Evolutionary conservation across 192 early-diverging fungal species (phyloP), one percentile per base, ranked within the genome.

Genomic region (Dimargaris xerosporica): DNA sequence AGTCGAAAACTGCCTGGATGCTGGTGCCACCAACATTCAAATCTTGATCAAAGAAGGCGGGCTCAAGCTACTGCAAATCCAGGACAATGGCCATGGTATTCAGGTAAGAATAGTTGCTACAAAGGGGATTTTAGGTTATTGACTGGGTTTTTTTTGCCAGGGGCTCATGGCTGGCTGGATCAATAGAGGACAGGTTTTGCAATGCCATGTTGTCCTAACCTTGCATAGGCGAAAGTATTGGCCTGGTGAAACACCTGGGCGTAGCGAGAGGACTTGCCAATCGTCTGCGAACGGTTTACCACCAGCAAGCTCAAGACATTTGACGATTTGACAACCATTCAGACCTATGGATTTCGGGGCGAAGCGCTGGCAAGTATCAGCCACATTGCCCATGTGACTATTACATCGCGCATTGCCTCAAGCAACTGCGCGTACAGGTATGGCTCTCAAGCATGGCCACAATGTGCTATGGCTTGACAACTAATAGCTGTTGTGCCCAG

Each of bases 341-440:
- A 76, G 23, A 98, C 96, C 0, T 94, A 87, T 76, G 96, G 96
- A 0, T 99, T 99, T 68, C 81, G 96, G 45, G 96, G 96, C 16
- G 95, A 98, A 68, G 94, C 94, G 2, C 72, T 99, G 56, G 96
- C 96, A 0, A 94, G 91, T 72, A 93, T 99, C 63, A 89, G 89
- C 54, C 91, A 94, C 64, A 87, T 99, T 21, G 87, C 94, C 4
- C 91, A 95, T 71, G 79, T 99, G 41, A 88, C 89, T 23, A 89
- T 92, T 58, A 84, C 84, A 5, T 85, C 89, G 4, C 88, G 86
- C 45, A 86, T 86, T 16, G 78, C 78, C 3, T 84, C 86, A 51
- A 84, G 83, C 3, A 79, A 80, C 23, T 89, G 84, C 64, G 88
- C 88, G 5, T 91, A 80, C 62, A 30, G 58, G 54, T 28, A 28